These are phyloP conservation scores for Chlamydomonas reinhardtii DNA, from an alignment of 163 green algal genomes.

Conservation along the genomic window DNA sequence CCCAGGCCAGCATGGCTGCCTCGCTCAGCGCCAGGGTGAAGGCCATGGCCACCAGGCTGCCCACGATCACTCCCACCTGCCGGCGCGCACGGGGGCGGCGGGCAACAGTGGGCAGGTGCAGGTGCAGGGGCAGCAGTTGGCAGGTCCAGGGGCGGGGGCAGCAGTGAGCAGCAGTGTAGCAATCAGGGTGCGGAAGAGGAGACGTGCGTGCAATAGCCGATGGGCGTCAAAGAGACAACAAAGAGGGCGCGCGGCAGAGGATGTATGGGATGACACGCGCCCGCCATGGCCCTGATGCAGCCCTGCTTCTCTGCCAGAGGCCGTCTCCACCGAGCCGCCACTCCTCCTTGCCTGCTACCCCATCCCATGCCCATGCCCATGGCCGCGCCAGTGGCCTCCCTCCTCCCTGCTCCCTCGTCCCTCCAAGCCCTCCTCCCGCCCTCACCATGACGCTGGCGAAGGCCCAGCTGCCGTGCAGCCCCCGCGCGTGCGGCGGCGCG, in stretches of 20 bases:
- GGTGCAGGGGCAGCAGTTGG: too few relatives aligned
- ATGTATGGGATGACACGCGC: too few relatives aligned
- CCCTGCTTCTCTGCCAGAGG: too few relatives aligned
- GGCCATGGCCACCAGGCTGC: slow-evolving; percentile 46
- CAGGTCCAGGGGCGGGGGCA: too few relatives aligned
- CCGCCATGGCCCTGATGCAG: too few relatives aligned
- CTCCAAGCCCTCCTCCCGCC: not conserved
- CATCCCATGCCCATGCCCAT: not conserved
- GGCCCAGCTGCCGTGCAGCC: slow-evolving; percentile 53
- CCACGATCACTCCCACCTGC: slow-evolving; percentile 53
- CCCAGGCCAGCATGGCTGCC: slow-evolving; percentile 40
- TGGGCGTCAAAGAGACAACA: too few relatives aligned
- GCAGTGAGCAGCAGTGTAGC: not conserved
- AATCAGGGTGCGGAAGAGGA: too few relatives aligned
- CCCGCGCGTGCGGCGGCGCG: slow-evolving; percentile 10
- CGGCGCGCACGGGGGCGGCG: not conserved
- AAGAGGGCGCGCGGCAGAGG: too few relatives aligned
- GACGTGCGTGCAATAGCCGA: too few relatives aligned
- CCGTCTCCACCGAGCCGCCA: too few relatives aligned
- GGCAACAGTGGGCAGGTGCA: too few relatives aligned
- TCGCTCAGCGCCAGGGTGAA: slow-evolving; percentile 49
- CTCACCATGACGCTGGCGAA: slow-evolving; percentile 57
- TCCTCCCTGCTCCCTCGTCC: not conserved
- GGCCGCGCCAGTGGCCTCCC: too few relatives aligned
- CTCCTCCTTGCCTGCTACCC: not conserved